Evolutionary conservation across 495 filamentous ascomycete genomes (phyloP), one percentile per base, ranked within the genome.

Genomic region (Xylaria longipes): DNA sequence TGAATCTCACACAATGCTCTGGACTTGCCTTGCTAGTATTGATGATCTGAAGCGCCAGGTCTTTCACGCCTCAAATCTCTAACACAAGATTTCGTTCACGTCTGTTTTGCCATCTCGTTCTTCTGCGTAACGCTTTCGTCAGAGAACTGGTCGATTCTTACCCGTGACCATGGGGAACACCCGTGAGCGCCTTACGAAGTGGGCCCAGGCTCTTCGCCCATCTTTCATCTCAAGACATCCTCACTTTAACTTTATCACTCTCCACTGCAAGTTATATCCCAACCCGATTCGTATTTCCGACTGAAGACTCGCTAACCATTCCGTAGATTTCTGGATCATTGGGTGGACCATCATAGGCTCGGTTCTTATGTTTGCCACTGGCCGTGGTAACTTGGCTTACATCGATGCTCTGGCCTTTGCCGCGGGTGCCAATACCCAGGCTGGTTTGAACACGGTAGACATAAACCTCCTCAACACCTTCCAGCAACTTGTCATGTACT

Each of bases 361-460:
- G 3, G 78, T 98, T 70, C 83, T 97, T 12, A 75, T 98, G 20
- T 97, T 87, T 71, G 84, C 87, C n/a, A 69, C 79, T 22, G 81
- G 80, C 71, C 80, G 78, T 17, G 86, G 85, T 20, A 75, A 87
- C 8, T 77, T 99, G 50, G 71, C 80, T 8, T 99, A 97, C 75
- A 93, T 95, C 71, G 94, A 99, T 86, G 93, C 94, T 17, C 87
- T 99, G 22, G 94, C 97, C 84, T 92, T 97, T 71, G 86, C 91
- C 15, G 87, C 85, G 70, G 94, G 97, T 17, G 86, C 91, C 45
- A 89, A 92, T 67, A 98, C 95, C 1, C 96, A 99, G 79, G 95
- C 93, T 61, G 96, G 96, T 0, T 83, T 99, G 70, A 99, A 99
- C 80, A 91, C 94, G 74, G 81, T 97, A 56, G 89, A 98, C 75